Conservation (phyloP, 805 yeast species). For the Wickerhamomyces ciferrii region DNA sequence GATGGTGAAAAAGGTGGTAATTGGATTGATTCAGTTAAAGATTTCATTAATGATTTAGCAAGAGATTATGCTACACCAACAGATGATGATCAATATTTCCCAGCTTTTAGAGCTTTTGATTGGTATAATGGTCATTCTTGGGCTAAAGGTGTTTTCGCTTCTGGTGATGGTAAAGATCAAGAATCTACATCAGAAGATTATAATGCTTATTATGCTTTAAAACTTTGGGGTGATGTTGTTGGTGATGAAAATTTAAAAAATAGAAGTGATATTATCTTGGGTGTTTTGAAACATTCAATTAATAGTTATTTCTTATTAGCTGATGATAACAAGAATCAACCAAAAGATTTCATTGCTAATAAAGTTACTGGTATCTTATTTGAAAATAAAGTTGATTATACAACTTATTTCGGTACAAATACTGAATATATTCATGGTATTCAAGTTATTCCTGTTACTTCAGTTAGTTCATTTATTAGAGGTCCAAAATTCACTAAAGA, state of each 20-base stretch:
- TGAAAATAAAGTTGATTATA: slow-evolving; percentile 68
- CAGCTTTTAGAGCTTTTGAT: slow-evolving; percentile 63
- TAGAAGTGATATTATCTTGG: slow-evolving; percentile 56
- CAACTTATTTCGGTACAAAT: slow-evolving; percentile 74
- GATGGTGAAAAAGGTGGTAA: slow-evolving; percentile 44
- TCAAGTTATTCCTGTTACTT: slow-evolving; percentile 71
- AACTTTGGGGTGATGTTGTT: slow-evolving; percentile 55
- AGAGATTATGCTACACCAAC: slow-evolving; percentile 66
- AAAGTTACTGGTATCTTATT: slow-evolving; percentile 71
- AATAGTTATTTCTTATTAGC: slow-evolving; percentile 48
- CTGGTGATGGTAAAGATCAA: slow-evolving; percentile 75
- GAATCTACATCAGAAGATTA: slow-evolving; percentile 75
- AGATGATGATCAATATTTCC: slow-evolving; percentile 50
- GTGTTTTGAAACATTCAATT: slow-evolving; percentile 49
- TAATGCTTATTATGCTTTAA: slow-evolving; percentile 64
- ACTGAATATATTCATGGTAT: slow-evolving; percentile 73
- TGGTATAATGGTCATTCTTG: slow-evolving; percentile 78
- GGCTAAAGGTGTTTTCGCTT: slow-evolving; percentile 67
- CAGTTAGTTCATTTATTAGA: slow-evolving; percentile 59
- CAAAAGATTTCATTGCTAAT: slow-evolving; percentile 48
- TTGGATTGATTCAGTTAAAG: slow-evolving; percentile 45
- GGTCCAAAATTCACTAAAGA: slow-evolving; percentile 47
- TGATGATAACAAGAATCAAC: slow-evolving; percentile 51
- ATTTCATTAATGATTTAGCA: slow-evolving; percentile 53
- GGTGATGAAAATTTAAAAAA: slow-evolving; percentile 46